Evolutionary conservation across 768 basidiomycete genomes (phyloP).

Genomic region (Pulveroboletus ravenelii): DNA sequence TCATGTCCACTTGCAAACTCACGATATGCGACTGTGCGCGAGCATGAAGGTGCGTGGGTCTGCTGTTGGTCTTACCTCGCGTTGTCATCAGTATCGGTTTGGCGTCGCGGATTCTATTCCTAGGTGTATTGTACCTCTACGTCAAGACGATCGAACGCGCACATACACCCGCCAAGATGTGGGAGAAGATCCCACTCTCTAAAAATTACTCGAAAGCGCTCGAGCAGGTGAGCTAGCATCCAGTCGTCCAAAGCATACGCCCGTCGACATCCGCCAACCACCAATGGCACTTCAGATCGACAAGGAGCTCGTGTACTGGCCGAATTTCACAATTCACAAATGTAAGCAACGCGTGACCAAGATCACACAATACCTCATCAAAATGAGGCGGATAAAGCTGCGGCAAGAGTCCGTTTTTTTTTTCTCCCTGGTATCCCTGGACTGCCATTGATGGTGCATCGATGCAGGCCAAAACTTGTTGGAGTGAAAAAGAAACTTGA

Average conservation of each 20-base stretch:
- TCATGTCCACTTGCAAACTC: slow-evolving; percentile 99
- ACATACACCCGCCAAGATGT: slow-evolving; percentile 94
- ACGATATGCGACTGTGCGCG: slow-evolving; percentile 95
- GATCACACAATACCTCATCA: slow-evolving; percentile 98
- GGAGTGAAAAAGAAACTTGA: slow-evolving; percentile 98
- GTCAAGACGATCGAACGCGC: slow-evolving; percentile 98
- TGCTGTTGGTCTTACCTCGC: not conserved
- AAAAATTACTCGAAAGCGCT: slow-evolving; percentile 94
- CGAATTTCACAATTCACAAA: slow-evolving; percentile 94
- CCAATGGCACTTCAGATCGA: slow-evolving; percentile 63
- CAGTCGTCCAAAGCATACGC: not conserved
- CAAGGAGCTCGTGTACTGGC: slow-evolving; percentile 94
- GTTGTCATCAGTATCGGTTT: not conserved
- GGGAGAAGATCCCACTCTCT: slow-evolving; percentile 91
- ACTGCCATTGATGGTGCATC: not conserved
- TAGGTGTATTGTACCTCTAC: slow-evolving; percentile 86
- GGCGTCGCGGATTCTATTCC: not conserved
- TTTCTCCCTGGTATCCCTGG: not conserved
- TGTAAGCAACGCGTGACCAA: slow-evolving; percentile 99
- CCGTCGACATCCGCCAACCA: not conserved
- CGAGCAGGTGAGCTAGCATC: slow-evolving; percentile 64
- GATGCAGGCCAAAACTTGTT: slow-evolving; percentile 77
- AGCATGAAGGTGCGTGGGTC: slow-evolving; percentile 73
- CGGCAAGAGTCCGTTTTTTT: slow-evolving; percentile 69
- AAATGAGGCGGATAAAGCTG: slow-evolving; percentile 89